These are phyloP conservation scores for Lactarius akahatsu DNA, from an alignment of 768 basidiomycete genomes.

Conservation along the genomic window DNA sequence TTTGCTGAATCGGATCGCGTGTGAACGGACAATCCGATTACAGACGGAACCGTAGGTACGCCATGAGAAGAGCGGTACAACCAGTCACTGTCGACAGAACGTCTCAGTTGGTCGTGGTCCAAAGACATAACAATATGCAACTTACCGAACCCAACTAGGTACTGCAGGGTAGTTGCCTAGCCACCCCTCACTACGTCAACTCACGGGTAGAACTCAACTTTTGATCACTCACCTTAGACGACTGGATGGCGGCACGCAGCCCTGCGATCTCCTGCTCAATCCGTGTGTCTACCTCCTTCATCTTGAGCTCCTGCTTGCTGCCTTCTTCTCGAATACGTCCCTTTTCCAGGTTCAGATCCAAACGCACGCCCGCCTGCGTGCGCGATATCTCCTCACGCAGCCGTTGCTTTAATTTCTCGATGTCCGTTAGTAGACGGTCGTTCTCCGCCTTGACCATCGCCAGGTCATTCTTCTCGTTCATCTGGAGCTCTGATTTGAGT, in stretches of 20 bases:
- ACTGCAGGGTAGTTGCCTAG: constrained; percentile 82
- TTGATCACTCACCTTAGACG: constrained; percentile 66
- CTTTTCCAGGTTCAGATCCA: constrained; percentile 97
- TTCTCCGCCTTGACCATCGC: constrained; percentile 95
- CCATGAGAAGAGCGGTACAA: constrained; percentile 83
- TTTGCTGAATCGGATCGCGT: neutral
- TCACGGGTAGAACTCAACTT: neutral
- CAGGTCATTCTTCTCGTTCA: constrained; percentile 96
- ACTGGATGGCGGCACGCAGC: constrained; percentile 78
- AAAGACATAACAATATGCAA: constrained; percentile 19
- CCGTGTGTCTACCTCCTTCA: constrained; percentile 95
- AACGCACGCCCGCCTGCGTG: constrained; percentile 88
- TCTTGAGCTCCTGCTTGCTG: constrained; percentile 88
- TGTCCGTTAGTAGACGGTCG: constrained; percentile 86
- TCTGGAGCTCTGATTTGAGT: constrained; percentile 92
- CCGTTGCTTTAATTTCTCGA: constrained; percentile 93
- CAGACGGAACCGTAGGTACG: constrained; percentile 71
- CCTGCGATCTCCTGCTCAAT: constrained; percentile 96
- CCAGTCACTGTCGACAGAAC: constrained; percentile 64
- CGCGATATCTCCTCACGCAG: constrained; percentile 88
- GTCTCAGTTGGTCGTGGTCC: constrained; percentile 19
- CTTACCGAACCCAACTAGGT: constrained; percentile 84
- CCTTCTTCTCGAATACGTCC: constrained; percentile 93
- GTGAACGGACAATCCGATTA: constrained; percentile 28
- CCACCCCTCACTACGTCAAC: neutral